A percentile compares a stretch with the other conserved stretches of the same genome.
Conservation (phyloP, 352 stramenopile genomes). For the Globisporangium cystogenes region DNA sequence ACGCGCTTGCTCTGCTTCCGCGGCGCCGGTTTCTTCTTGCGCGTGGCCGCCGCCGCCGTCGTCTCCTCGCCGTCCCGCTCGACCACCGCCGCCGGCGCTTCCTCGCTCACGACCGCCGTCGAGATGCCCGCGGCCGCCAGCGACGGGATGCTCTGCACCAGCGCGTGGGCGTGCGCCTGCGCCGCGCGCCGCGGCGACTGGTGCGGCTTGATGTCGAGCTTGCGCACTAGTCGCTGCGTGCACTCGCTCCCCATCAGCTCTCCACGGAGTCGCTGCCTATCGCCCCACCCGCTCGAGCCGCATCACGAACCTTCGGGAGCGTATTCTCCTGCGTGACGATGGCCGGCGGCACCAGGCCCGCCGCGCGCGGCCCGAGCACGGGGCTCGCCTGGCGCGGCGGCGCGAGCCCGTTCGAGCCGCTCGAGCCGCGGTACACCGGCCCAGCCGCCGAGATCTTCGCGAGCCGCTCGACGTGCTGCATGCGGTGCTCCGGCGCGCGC, state of each 20-base stretch:
- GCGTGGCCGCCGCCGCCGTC: conserved; percentile 1
- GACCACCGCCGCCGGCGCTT: conserved; percentile 9
- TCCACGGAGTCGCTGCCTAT: too few species aligned
- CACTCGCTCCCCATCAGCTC: too few species aligned
- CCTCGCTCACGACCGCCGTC: conserved; percentile 18
- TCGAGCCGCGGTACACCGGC: conserved; percentile 26
- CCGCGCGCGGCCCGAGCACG: conserved; percentile 39
- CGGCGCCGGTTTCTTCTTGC: not conserved
- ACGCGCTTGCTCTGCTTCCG: not conserved
- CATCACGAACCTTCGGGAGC: conserved; percentile 19
- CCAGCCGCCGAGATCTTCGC: conserved; percentile 53
- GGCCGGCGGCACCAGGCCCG: conserved; percentile 12
- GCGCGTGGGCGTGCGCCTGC: conserved; percentile 16
- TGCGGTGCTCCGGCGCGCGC: conserved; percentile 14
- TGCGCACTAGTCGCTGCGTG: conserved; percentile 33
- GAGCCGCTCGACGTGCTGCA: conserved; percentile 37
- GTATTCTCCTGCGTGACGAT: conserved; percentile 18
- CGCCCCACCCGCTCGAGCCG: too few species aligned
- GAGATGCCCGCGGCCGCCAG: conserved; percentile 14
- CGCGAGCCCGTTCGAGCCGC: conserved; percentile 1
- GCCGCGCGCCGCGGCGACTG: conserved; percentile 56
- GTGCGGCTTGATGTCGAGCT: conserved; percentile 74
- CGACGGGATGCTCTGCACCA: not conserved
- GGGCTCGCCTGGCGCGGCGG: conserved; percentile 30
- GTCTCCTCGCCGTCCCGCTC: conserved; percentile 17